phyloP scores from a whole-genome alignment of 805 yeast genomes.

The Clavispora carvajalis region DNA sequence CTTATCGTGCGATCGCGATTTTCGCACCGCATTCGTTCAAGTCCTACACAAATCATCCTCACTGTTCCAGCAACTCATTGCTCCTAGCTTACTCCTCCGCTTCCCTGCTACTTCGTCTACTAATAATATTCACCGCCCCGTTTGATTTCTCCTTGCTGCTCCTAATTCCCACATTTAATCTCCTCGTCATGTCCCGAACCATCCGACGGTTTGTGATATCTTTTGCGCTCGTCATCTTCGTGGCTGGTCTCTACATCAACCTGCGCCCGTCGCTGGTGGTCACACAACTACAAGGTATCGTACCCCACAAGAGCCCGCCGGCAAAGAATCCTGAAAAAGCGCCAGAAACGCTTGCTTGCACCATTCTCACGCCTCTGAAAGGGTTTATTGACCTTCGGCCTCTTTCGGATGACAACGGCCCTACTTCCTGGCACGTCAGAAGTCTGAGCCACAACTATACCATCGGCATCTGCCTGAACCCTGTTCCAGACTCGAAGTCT shows the following conservation, averaged over 20 bases:
- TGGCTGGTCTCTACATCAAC: slow-evolving; percentile 13
- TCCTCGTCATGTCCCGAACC: slow-evolving; percentile 10
- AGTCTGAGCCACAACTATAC: slow-evolving; percentile 74
- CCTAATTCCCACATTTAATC: not conserved
- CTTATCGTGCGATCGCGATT: too few species aligned
- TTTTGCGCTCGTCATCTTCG: slow-evolving; percentile 9
- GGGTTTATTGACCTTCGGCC: slow-evolving; percentile 50
- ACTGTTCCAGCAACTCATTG: too few species aligned
- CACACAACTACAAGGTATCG: not conserved
- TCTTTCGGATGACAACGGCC: slow-evolving; percentile 45
- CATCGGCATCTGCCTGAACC: slow-evolving; percentile 63
- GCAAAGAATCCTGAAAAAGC: not conserved
- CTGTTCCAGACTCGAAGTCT: slow-evolving; percentile 27
- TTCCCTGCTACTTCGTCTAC: too few species aligned
- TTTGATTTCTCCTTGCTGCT: not conserved
- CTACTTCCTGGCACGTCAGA: slow-evolving; percentile 55
- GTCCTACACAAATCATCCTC: too few species aligned
- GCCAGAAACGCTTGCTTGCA: slow-evolving; percentile 29
- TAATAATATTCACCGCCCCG: too few species aligned
- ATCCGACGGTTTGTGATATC: slow-evolving; percentile 7
- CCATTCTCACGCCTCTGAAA: slow-evolving; percentile 38
- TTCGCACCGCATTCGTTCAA: too few species aligned
- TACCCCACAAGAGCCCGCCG: not conserved
- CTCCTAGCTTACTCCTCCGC: too few species aligned
- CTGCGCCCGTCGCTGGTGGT: slow-evolving; percentile 12